phyloP scores from a whole-genome alignment of 73 alveolate genomes.

The Blepharisma stoltei region DNA sequence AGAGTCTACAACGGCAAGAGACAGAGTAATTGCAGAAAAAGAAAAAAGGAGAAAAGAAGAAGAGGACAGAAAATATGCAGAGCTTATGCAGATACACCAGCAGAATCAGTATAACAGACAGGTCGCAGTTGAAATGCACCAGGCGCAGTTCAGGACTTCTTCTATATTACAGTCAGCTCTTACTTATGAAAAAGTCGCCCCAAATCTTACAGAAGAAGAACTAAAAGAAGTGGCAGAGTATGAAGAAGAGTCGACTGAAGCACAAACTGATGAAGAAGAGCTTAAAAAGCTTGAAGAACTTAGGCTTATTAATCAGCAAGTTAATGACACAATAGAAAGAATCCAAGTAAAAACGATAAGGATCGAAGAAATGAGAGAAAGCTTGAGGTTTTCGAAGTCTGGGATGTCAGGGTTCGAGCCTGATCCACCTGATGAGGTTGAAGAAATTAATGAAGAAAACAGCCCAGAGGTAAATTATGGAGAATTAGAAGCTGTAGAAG shows the following conservation, averaged over 20 bases:
- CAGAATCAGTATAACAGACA: slow-evolving; percentile 33
- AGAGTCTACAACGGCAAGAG: slow-evolving; percentile 31
- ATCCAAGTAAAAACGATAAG: slow-evolving; percentile 42
- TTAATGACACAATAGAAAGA: slow-evolving; percentile 35
- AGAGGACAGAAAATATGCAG: slow-evolving; percentile 16
- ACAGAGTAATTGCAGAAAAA: slow-evolving; percentile 29
- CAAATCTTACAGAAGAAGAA: neutral
- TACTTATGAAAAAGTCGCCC: slow-evolving; percentile 10
- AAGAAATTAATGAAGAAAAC: slow-evolving; percentile 33
- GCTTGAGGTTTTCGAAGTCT: slow-evolving; percentile 16
- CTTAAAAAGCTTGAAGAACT: slow-evolving; percentile 25
- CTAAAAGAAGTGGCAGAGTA: slow-evolving; percentile 32
- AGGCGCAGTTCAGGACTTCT: slow-evolving; percentile 47
- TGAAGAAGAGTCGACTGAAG: slow-evolving; percentile 47
- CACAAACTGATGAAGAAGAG: slow-evolving; percentile 47
- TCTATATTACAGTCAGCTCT: slow-evolving; percentile 30
- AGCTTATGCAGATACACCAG: slow-evolving; percentile 30
- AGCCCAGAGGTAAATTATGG: slow-evolving; percentile 37
- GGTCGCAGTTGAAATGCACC: slow-evolving; percentile 32
- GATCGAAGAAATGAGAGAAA: slow-evolving; percentile 32
- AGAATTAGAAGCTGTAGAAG: slow-evolving; percentile 29
- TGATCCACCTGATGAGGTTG: slow-evolving; percentile 31
- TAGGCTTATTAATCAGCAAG: slow-evolving; percentile 31
- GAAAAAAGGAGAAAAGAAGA: slow-evolving; percentile 38
- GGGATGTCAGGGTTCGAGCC: slow-evolving; percentile 28